Base-by-base conservation (phyloP, 257 asterid species). In the Forsythia suspensa region DNA sequence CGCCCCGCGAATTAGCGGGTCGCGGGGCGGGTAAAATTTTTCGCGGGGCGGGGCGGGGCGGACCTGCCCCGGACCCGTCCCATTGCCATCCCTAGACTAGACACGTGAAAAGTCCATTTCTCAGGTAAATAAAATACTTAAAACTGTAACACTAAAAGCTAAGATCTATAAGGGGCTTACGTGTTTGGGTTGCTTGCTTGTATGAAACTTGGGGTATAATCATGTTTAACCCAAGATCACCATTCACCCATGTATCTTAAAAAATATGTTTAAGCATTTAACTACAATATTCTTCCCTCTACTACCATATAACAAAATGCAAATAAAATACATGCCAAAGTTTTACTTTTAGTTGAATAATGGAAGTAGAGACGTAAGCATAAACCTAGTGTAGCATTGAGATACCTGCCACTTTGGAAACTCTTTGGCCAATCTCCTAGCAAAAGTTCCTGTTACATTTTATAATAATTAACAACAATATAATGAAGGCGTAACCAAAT, bases 321-420 rank as follows among this genome's bases (percentile, higher is more conserved):
- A 59, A 59, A 7, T 59, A 59, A 59, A 59, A 24, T 24, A 24
- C 24, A 24, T 24, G 24, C 24, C 24, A 24, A 24, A 24, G 24
- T 18, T 68, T 4, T 38, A 43, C 41, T 46, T 59, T 72, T 70
- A 44, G 42, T 5, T 75, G 77, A 74, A 52, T 39, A 39, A 42
- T 37, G 74, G 52, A 13, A 69, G 63, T 16, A 59, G 48, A 43
- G 46, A n/a, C 65, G 18, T 51, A 84, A 43, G 73, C 51, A 16
- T 51, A 57, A 75, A 46, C 15, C 63, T 78, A 81, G 46, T 6
- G 46, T 36, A 77, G 74, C 39, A 15, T 20, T 61, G 74, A 80
- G 13, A 34, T 79, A 93, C 98, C 97, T 95, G 98, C 98, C 98
- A 95, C 76, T 91, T 92, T 42, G 98, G 99, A 82, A 93, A 95